phyloP scores from a whole-genome alignment of 2,329 filamentous ascomycete species.

The Didymella keratinophila region DNA sequence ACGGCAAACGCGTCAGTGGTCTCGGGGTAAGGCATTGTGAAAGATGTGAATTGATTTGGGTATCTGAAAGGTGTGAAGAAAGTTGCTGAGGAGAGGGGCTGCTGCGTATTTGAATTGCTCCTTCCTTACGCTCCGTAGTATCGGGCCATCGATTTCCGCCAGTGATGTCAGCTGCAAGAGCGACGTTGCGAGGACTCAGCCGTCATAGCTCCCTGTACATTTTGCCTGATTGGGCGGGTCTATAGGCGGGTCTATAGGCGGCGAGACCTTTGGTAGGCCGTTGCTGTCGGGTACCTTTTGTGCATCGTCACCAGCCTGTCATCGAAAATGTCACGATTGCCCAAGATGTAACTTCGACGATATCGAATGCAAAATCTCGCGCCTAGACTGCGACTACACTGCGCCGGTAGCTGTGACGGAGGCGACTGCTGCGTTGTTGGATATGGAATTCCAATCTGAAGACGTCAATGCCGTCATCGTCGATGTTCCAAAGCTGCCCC shows the following conservation, averaged over 20 bases:
- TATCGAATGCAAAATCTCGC: background rate
- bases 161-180: constrained; percentile 46
- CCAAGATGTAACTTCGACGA: constrained; percentile 8
- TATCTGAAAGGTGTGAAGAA: constrained; percentile 9
- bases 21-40: constrained; percentile 60
- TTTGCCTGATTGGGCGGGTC: constrained; percentile 34
- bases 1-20: constrained; percentile 60
- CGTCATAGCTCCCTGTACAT: constrained; percentile 24
- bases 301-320: constrained; percentile 38
- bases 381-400: background rate
- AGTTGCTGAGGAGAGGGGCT: constrained; percentile 36
- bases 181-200: constrained; percentile 21
- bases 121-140: constrained; percentile 30
- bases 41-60: constrained; percentile 11
- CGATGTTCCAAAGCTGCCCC: constrained; percentile 13
- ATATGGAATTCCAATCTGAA: constrained; percentile 5
- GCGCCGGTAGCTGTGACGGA: background rate
- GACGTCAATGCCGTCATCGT: constrained; percentile 16
- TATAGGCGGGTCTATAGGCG: constrained; percentile 11
- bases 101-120: constrained; percentile 36
- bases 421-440: background rate
- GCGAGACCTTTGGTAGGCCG: constrained; percentile 19
- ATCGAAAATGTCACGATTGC: constrained; percentile 22
- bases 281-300: constrained; percentile 17
- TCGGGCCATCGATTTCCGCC: constrained; percentile 39